Evolutionary conservation across 208 protist genomes (phyloP).

Genomic region (Leishmania lainsoni): DNA sequence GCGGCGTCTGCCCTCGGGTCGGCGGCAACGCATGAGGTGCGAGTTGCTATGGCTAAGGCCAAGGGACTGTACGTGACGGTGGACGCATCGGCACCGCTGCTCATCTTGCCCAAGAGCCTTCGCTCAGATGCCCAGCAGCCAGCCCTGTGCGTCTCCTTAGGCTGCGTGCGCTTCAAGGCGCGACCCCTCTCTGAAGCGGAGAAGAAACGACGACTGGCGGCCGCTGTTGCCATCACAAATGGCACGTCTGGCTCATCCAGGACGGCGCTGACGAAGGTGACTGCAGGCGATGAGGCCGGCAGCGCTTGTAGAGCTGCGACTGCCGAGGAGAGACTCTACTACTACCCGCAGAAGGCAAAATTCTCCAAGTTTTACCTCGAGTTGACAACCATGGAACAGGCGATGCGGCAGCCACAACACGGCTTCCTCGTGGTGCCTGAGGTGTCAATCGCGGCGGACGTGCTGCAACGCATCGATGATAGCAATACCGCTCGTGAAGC

Average conservation of each 20-base stretch:
- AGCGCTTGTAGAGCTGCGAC: slow-evolving; percentile 9
- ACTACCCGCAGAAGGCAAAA: slow-evolving; percentile 72
- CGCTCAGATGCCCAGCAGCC: slow-evolving; percentile 41
- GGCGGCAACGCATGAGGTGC: slow-evolving; percentile 66
- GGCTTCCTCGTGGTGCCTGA: slow-evolving; percentile 80
- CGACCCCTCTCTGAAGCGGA: slow-evolving; percentile 67
- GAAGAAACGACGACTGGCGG: slow-evolving; percentile 43
- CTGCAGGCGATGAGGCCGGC: not conserved
- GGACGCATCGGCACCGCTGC: slow-evolving; percentile 74
- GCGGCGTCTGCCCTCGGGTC: slow-evolving; percentile 61
- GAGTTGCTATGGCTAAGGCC: slow-evolving; percentile 51
- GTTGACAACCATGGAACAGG: slow-evolving; percentile 65
- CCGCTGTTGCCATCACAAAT: slow-evolving; percentile 14
- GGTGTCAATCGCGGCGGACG: slow-evolving; percentile 64
- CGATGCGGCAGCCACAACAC: slow-evolving; percentile 50
- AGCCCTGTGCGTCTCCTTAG: slow-evolving; percentile 70
- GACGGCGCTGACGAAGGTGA: not conserved
- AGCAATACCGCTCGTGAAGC: slow-evolving; percentile 44
- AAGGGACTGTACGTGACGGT: slow-evolving; percentile 73
- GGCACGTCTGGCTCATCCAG: not conserved
- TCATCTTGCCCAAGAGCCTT: slow-evolving; percentile 72
- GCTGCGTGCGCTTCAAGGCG: slow-evolving; percentile 64
- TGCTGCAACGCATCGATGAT: slow-evolving; percentile 80
- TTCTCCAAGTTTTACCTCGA: slow-evolving; percentile 83
- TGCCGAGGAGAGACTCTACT: slow-evolving; percentile 60